Conservation (phyloP, 2,329 filamentous ascomycete genomes). For the Pezicula carpinea region DNA sequence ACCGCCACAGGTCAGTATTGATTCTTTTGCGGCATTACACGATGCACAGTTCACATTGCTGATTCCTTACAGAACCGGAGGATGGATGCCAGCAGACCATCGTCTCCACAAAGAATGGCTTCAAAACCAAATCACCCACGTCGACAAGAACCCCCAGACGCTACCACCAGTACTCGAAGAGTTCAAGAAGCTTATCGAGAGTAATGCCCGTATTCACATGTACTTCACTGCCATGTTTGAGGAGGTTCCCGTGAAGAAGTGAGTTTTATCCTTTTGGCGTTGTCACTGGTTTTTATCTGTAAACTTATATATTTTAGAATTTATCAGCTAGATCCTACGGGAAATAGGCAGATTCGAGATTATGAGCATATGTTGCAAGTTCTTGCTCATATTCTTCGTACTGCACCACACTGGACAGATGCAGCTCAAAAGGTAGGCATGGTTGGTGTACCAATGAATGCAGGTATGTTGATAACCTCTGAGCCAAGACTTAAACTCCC, state of each 20-base stretch:
- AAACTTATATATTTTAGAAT: constrained; percentile 16
- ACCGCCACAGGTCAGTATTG: not conserved
- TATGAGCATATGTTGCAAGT: constrained; percentile 63
- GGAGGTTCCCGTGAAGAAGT: constrained; percentile 56
- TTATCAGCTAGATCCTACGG: constrained; percentile 58
- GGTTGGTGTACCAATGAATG: constrained; percentile 49
- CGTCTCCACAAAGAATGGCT: constrained; percentile 61
- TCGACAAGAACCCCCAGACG: constrained; percentile 44
- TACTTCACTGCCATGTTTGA: constrained; percentile 64
- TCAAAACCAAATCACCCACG: constrained; percentile 47
- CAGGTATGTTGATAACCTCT: constrained; percentile 11
- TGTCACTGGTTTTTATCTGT: not conserved
- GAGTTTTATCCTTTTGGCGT: not conserved
- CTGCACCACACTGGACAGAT: constrained; percentile 49
- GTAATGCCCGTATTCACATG: constrained; percentile 59
- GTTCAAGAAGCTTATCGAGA: constrained; percentile 63
- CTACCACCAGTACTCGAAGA: constrained; percentile 58
- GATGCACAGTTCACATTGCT: not conserved
- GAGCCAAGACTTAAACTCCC: too few species aligned
- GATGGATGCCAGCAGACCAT: constrained; percentile 61
- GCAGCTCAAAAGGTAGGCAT: constrained; percentile 46
- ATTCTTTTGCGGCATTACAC: not conserved
- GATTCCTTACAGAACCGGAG: constrained; percentile 38
- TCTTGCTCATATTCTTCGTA: constrained; percentile 54
- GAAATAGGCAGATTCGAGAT: constrained; percentile 57